Evolutionary conservation across 2,329 filamentous ascomycete genomes (phyloP).

Genomic region (Phyllosticta capitalensis): DNA sequence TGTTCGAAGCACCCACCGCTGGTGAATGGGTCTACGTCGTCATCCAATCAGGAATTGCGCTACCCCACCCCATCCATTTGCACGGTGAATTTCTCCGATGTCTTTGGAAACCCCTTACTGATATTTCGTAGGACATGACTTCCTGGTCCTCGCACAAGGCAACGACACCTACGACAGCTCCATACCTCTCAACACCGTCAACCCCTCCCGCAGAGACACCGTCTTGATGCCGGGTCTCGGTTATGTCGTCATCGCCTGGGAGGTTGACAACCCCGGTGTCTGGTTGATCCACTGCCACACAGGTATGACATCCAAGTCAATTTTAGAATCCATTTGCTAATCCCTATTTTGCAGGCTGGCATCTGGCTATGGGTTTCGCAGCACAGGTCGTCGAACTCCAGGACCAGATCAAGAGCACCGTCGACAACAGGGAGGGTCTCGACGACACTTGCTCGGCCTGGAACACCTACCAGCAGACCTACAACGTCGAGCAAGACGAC

Average conservation of each 20-base stretch:
- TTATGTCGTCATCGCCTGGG: constrained; percentile 44
- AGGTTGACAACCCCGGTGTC: constrained; percentile 42
- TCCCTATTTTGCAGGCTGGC: constrained; percentile 28
- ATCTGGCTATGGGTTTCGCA: constrained; percentile 25
- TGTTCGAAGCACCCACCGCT: not conserved
- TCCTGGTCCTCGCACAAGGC: constrained; percentile 32
- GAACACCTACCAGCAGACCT: not conserved
- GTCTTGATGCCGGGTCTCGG: constrained; percentile 50
- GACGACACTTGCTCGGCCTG: not conserved
- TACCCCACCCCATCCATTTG: constrained; percentile 34
- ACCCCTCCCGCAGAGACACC: constrained; percentile 30
- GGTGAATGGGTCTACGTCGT: constrained; percentile 7
- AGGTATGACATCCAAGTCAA: constrained; percentile 24
- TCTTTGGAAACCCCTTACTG: not conserved
- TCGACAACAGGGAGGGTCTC: not conserved
- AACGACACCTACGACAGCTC: constrained; percentile 23
- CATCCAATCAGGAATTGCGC: constrained; percentile 20
- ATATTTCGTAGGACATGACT: constrained; percentile 20
- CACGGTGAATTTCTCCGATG: constrained; percentile 18
- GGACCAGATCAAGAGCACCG: not conserved
- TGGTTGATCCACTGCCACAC: constrained; percentile 18
- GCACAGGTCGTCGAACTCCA: constrained; percentile 38
- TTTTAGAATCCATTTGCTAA: constrained; percentile 12
- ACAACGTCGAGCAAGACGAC: not conserved
- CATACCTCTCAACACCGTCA: constrained; percentile 26